Conservation (phyloP, 2,329 filamentous ascomycete genomes). For the Fusarium annulatum region DNA sequence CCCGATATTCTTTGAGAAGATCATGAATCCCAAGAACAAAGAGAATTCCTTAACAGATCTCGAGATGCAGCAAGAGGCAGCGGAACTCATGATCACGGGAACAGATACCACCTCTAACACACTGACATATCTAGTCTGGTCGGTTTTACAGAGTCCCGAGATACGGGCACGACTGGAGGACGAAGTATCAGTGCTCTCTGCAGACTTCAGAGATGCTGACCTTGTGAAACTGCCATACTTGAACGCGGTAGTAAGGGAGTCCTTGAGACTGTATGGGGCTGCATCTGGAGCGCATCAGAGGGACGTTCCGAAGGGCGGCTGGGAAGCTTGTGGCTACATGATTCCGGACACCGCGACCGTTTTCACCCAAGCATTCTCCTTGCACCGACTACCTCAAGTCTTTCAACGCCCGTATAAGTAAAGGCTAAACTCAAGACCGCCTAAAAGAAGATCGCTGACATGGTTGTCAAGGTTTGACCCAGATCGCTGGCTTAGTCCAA, state of each 20-base stretch:
- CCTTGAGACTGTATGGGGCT: conserved; percentile 16
- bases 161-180: neutral
- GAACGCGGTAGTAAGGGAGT: neutral
- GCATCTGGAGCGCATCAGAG: conserved; percentile 1
- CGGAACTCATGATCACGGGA: neutral
- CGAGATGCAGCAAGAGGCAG: neutral
- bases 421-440: fast-evolving
- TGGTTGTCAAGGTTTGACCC: neutral
- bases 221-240: neutral
- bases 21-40: neutral
- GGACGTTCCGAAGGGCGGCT: neutral
- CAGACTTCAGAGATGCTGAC: neutral
- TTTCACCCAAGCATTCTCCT: neutral
- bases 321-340: neutral
- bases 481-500: neutral
- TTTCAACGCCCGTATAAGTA: neutral
- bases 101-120: conserved; percentile 4
- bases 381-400: neutral
- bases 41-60: neutral
- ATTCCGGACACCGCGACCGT: neutral
- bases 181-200: neutral
- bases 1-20: neutral
- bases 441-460: fast-evolving
- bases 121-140: conserved; percentile 4
- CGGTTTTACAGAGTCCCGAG: neutral